Evolutionary conservation across 2,329 filamentous ascomycete species (phyloP).

Genomic region (Penicillium nordicum): DNA sequence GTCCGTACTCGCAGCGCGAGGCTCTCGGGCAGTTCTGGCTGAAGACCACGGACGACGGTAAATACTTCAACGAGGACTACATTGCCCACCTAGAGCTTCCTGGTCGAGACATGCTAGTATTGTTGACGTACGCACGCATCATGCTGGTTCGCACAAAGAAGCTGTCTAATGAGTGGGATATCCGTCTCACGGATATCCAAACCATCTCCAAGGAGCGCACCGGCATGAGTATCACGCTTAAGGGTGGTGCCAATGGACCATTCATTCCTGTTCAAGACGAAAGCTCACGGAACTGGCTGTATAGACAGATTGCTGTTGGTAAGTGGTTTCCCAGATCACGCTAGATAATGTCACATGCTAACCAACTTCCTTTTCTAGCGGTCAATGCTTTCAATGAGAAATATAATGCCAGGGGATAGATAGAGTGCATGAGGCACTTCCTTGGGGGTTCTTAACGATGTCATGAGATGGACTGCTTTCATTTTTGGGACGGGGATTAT

Average conservation of each 20-base stretch:
- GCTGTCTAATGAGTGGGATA: constrained; percentile 90
- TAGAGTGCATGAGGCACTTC: constrained; percentile 21
- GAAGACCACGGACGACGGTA: constrained; percentile 95
- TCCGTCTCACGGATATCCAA: constrained; percentile 91
- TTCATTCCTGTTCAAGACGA: constrained; percentile 95
- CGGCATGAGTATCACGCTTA: constrained; percentile 80
- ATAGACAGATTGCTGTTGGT: constrained; percentile 61
- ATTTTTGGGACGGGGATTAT: constrained; percentile 5
- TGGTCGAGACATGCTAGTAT: constrained; percentile 80
- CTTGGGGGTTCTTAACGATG: constrained; percentile 16
- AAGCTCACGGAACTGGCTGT: constrained; percentile 65
- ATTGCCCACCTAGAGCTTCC: constrained; percentile 93
- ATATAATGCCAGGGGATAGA: constrained; percentile 60
- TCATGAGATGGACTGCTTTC: constrained; percentile 19
- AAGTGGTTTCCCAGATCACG: constrained; percentile 20
- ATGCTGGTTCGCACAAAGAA: constrained; percentile 85
- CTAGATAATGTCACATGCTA: constrained; percentile 4
- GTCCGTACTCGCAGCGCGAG: constrained; percentile 90
- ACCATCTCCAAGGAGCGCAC: constrained; percentile 96
- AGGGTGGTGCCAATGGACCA: constrained; percentile 87
- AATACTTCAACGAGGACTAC: constrained; percentile 96
- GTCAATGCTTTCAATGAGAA: constrained; percentile 67
- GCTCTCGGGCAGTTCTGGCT: constrained; percentile 97
- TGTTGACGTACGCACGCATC: constrained; percentile 84
- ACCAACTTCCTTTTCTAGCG: constrained; percentile 35